Percentiles rank a stretch among this genome's conserved stretches.
These are phyloP conservation scores for Chalara sp. DNA, from an alignment of 2,329 filamentous ascomycete species.

Conservation along the genomic window DNA sequence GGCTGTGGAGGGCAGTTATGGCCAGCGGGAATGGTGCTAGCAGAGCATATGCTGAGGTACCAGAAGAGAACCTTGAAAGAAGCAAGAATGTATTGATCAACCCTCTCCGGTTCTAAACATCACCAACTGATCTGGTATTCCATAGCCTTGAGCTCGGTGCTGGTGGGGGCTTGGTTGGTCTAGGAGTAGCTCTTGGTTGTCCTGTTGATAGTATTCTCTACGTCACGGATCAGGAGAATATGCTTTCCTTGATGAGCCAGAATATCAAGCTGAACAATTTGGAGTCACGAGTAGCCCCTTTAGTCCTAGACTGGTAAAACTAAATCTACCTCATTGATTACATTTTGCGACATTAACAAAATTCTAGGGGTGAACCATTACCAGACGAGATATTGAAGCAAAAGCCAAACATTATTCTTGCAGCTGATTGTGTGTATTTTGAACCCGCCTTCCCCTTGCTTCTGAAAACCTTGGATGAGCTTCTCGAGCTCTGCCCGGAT, in stretches of 20 bases:
- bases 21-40: slow-evolving; percentile 86
- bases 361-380: slow-evolving; percentile 52
- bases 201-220: slow-evolving; percentile 51
- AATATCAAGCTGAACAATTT: slow-evolving; percentile 82
- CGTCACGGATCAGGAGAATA: slow-evolving; percentile 82
- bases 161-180: slow-evolving; percentile 79
- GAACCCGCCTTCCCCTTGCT: slow-evolving; percentile 91
- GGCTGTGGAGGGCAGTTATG: slow-evolving; percentile 93
- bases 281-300: slow-evolving; percentile 52
- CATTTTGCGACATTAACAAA: too few species aligned
- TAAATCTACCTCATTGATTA: too few species aligned
- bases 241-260: slow-evolving; percentile 77
- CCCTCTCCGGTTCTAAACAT: neutral
- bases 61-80: slow-evolving; percentile 55
- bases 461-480: slow-evolving; percentile 66
- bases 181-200: slow-evolving; percentile 53
- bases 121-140: neutral
- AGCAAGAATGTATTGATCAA: slow-evolving; percentile 59
- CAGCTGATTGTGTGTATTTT: slow-evolving; percentile 95
- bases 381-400: slow-evolving; percentile 44
- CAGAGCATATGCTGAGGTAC: slow-evolving; percentile 76
- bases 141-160: slow-evolving; percentile 82
- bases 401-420: slow-evolving; percentile 76
- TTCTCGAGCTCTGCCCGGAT: slow-evolving; percentile 65
- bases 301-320: slow-evolving; percentile 74